A percentile compares a stretch with the other conserved stretches of the same genome.
Conservation (phyloP, 1,284 basidiomycete species). For the Leccinum huronense region DNA sequence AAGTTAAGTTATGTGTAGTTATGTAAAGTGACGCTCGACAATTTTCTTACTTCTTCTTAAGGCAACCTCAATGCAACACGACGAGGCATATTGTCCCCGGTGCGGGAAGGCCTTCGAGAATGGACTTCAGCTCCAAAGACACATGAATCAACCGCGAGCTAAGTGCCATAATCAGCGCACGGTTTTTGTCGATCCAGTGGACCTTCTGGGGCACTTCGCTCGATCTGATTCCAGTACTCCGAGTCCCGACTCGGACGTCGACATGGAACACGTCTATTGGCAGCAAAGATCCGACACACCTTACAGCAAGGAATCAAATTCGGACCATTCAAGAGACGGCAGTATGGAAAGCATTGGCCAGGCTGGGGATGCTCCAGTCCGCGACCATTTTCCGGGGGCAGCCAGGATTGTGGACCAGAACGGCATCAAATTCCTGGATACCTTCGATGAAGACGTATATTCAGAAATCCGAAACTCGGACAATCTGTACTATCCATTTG, state of each 20-base stretch:
- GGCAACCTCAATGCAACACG: background rate
- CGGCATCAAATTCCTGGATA: conserved; percentile 2
- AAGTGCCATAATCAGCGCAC: conserved; percentile 2
- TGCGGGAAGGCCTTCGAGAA: background rate
- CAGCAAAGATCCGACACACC: background rate
- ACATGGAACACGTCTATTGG: background rate
- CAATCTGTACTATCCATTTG: conserved; percentile 5
- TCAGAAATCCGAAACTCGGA: background rate
- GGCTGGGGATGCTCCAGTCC: background rate
- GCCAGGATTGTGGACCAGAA: background rate
- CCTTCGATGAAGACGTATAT: background rate
- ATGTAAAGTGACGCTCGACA: too few species aligned
- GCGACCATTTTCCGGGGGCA: conserved; percentile 2
- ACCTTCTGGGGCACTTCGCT: background rate
- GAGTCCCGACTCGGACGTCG: background rate
- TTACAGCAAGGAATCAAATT: background rate
- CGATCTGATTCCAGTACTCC: background rate
- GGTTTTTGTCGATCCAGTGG: background rate
- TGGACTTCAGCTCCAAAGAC: background rate
- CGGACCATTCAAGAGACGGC: background rate
- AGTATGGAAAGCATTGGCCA: background rate
- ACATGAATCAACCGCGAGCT: conserved; percentile 1
- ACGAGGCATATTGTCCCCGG: background rate
- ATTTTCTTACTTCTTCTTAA: too few species aligned
- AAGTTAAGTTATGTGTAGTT: too few species aligned